Base-by-base conservation (phyloP, 306 rosid species). In the Spatholobus suberectus region DNA sequence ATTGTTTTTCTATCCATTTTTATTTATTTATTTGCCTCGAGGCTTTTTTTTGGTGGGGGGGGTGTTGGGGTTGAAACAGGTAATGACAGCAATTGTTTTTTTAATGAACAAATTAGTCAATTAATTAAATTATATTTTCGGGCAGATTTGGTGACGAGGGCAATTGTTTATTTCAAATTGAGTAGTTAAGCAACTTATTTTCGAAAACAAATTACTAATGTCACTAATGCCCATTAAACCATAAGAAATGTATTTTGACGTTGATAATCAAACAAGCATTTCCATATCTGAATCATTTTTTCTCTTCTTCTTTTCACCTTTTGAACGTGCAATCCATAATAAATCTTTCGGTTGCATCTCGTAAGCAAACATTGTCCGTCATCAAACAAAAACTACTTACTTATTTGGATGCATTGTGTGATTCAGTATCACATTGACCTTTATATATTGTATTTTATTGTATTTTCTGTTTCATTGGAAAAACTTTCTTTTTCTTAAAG, bases 311-410 rank as follows among this genome's bases (percentile, higher is more conserved):
- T 15, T 40, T 59, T 24, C 43, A 34, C 35, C 29, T 20, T 79
- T 54, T 79, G 77, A 79, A 66, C 66, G 67, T 78, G 27, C 52
- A 66, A 66, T 1, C 52, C 43, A 67, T 79, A 54, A 79, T 54
- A 52, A 79, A 54, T 69, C 76, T 12, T 38, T 38, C 46, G 0
- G 63, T 32, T 41, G 58, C 70, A 69, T 35, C 54, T 69, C 23
- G 17, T 34, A 40, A 38, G 20, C 55, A 67, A 17, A 7, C 17
- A 41, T 12, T 71, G 10, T n/a, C 17, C 76, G 47, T n/a, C n/a
- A n/a, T n/a, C n/a, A n/a, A n/a, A n/a, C n/a, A n/a, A n/a, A n/a
- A n/a, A n/a, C n/a, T n/a, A n/a, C n/a, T n/a, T n/a, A n/a, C n/a
- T n/a, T n/a, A n/a, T n/a, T n/a, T n/a, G n/a, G n/a, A n/a, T n/a